Base-by-base conservation (phyloP, 805 yeast species). In the Metschnikowia lochheadii region DNA sequence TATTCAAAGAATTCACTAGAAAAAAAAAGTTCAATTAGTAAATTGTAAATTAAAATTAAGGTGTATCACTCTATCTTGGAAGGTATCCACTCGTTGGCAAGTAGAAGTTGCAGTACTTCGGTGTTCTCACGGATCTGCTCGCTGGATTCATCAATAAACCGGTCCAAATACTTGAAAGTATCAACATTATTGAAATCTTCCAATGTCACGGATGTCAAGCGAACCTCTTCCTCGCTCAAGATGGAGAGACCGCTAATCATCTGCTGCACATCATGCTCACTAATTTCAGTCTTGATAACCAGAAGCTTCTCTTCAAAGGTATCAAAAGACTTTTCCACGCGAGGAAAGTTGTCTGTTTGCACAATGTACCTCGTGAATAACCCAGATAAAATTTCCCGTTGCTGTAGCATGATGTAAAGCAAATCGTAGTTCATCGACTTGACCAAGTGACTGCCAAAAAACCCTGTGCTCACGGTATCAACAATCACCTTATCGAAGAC, bases 381-480 rank as follows among this genome's bases (percentile, higher is more conserved):
- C 17, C 45, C 51, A 29, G 55, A 49, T 38, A 65, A 41, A 3
- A 52, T 18, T 18, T 63, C 63, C 44, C 59, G 63, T 45, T 69
- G 63, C 45, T 62, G 57, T 40, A 69, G 59, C 34, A 69, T 53
- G 14, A 58, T 51, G 52, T 68, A 67, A 17, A 68, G 56, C 54
- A 69, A 62, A 44, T 68, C 71, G 46, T 61, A 67, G 49, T 61
- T 68, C 33, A 65, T 54, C 3, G 69, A 52, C 49, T 59, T 60
- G 39, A 57, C 56, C 10, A 57, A 38, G 44, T 61, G 65, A 15
- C 50, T 48, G 3, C 67, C 67, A 1, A 55, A 38, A 18, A 52
- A 34, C 18, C 49, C 54, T n/a, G 44, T 40, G 37, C 55, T 56
- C 17, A 44, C 40, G 13, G 49, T 49, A 23, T 48, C 49, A 38